These are phyloP conservation scores for Blastomyces percursus DNA, from an alignment of 2,329 filamentous ascomycete species.

Conservation along the genomic window DNA sequence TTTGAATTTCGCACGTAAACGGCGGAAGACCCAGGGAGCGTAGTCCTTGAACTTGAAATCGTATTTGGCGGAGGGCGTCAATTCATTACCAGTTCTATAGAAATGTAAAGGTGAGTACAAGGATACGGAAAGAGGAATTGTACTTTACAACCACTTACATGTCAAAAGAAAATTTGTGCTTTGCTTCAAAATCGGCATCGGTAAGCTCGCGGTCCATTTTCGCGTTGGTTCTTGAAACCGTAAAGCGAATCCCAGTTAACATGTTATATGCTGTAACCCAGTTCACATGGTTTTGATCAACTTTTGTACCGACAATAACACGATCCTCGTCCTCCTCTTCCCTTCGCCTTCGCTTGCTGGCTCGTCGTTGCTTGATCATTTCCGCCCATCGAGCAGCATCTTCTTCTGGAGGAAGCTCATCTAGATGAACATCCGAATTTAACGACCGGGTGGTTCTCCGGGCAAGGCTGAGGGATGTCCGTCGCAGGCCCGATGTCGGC, in stretches of 20 bases:
- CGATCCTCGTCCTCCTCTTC: constrained; percentile 85
- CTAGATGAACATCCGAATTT: constrained; percentile 70
- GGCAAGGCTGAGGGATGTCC: constrained; percentile 72
- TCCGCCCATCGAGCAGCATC: constrained; percentile 89
- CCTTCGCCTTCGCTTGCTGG: constrained; percentile 69
- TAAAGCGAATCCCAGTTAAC: constrained; percentile 96
- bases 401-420: constrained; percentile 77
- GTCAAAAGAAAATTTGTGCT: constrained; percentile 98
- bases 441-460: constrained; percentile 74
- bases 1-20: constrained; percentile 74
- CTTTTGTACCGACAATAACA: constrained; percentile 91
- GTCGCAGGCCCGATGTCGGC: constrained; percentile 51
- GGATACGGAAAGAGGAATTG: not conserved
- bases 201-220: constrained; percentile 88
- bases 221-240: constrained; percentile 89
- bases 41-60: constrained; percentile 99
- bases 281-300: constrained; percentile 93
- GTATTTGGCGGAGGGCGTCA: constrained; percentile 96
- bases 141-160: constrained; percentile 52
- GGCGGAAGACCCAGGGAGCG: constrained; percentile 97
- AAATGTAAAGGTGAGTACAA: constrained; percentile 25
- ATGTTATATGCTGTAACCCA: constrained; percentile 99
- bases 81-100: constrained; percentile 76
- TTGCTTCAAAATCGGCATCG: constrained; percentile 82
- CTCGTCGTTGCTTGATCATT: constrained; percentile 80